A percentile compares a stretch with the other conserved stretches of the same genome.
Conservation (phyloP, 495 filamentous ascomycete species). For the Lineolata rhizophorae region DNA sequence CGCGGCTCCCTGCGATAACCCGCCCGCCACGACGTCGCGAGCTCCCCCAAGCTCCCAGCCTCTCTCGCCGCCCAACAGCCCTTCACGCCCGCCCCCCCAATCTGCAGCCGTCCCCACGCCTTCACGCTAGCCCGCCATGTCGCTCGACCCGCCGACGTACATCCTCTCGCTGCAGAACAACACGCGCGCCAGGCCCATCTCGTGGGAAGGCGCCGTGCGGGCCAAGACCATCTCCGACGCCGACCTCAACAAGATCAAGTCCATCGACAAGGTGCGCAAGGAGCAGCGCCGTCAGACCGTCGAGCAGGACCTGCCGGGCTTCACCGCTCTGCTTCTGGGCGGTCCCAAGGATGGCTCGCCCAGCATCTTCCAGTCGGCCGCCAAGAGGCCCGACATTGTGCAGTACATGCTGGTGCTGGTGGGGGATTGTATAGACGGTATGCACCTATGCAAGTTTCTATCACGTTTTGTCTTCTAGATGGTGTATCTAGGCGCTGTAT, state of each 20-base stretch:
- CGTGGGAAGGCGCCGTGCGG: constrained; percentile 93
- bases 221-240: constrained; percentile 84
- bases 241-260: constrained; percentile 89
- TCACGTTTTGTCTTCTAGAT: too few relatives aligned
- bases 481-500: too few relatives aligned
- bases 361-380: constrained; percentile 63
- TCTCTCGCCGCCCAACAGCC: not conserved
- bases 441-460: too few relatives aligned
- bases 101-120: too few relatives aligned
- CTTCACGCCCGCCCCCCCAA: too few relatives aligned
- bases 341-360: constrained; percentile 32
- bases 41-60: too few relatives aligned
- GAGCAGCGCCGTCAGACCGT: constrained; percentile 66
- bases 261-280: constrained; percentile 87
- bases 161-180: constrained; percentile 83
- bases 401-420: constrained; percentile 87
- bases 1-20: too few relatives aligned
- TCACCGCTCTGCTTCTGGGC: constrained; percentile 59
- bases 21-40: too few relatives aligned
- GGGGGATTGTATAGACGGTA: constrained; percentile 74
- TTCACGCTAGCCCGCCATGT: constrained; percentile 42
- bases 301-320: constrained; percentile 56
- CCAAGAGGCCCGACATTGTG: constrained; percentile 64
- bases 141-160: constrained; percentile 76
- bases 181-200: constrained; percentile 80